phyloP scores from a whole-genome alignment of 2,329 filamentous ascomycete genomes.

The Exophiala dermatitidis region DNA sequence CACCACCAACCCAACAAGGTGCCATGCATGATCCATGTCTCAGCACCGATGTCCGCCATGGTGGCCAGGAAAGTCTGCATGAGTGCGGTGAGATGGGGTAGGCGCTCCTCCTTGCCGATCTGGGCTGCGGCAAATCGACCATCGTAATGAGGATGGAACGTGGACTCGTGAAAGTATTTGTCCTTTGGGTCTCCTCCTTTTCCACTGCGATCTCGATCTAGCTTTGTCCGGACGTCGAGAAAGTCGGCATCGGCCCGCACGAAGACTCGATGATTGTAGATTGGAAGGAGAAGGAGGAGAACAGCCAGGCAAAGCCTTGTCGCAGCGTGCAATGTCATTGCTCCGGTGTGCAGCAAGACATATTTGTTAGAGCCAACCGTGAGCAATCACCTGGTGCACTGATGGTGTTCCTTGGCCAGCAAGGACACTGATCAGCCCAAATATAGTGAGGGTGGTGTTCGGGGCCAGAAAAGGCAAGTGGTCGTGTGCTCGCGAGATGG shows the following conservation, averaged over 20 bases:
- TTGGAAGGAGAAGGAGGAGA: constrained; percentile 6
- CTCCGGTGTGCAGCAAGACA: neutral
- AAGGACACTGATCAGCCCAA: neutral
- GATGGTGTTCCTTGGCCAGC: neutral
- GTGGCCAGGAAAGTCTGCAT: constrained; percentile 51
- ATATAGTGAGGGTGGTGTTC: neutral
- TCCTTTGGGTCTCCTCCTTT: constrained; percentile 35
- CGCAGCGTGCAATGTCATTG: constrained; percentile 5
- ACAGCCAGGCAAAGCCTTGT: constrained; percentile 5
- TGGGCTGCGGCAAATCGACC: constrained; percentile 46
- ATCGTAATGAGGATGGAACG: constrained; percentile 32
- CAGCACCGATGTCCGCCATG: constrained; percentile 50
- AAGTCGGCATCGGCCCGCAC: constrained; percentile 38
- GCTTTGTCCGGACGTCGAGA: constrained; percentile 36
- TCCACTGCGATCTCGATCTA: constrained; percentile 37
- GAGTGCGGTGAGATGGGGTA: constrained; percentile 44
- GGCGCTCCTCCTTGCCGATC: constrained; percentile 43
- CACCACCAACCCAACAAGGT: constrained; percentile 57
- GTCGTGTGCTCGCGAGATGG: constrained; percentile 5
- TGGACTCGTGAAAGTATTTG: constrained; percentile 46
- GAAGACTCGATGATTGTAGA: neutral
- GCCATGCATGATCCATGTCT: constrained; percentile 60
- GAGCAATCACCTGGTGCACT: no score
- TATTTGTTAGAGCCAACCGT: neutral
- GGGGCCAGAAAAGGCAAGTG: neutral